Evolutionary conservation across 1,284 basidiomycete genomes (phyloP), one percentile per base, ranked within the genome.

Genomic region (Ceraceosorus guamensis): DNA sequence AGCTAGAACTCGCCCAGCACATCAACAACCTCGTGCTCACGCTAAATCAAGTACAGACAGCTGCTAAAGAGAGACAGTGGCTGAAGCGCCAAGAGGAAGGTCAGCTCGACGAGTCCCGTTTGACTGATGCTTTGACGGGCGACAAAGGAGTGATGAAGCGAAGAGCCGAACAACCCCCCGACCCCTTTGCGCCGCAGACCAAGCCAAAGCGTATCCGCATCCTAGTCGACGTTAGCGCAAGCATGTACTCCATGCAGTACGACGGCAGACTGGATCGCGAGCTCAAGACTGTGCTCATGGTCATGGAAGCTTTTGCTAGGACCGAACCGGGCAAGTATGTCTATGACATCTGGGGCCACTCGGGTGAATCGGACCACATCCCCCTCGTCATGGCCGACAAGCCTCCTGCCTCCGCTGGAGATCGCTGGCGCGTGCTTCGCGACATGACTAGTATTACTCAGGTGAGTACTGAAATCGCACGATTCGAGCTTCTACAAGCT

Each of bases 181-280:
- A 76, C 39, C 56, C 67, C 6, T 71, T 71, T 16, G 73, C 71
- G 52, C 70, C 73, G 6, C 73, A 77, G 51, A 59, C 73, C 34
- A 78, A 77, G 59, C 77, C 77, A 0, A 78, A 78, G 53, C 65
- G 77, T 1, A 75, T 78, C 47, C 63, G 77, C 1, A 68, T 78
- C 53, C 67, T 78, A 1, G 62, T 78, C 14, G 77, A 78, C 59
- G 56, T 72, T 1, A 69, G 64, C 0, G 73, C 73, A 18, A 41
- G 33, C 41, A 76, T 76, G 74, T 73, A 73, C 53, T 59, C 66
- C 46, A 73, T 76, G 69, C 67, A 70, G 52, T 75, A 63, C 55
- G 74, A 76, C 46, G 74, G 74, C 4, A 54, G 74, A 4, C 53
- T 75, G 30, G 57, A 72, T 16, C 59, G 73, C 24, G 63, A 76